Conservation (phyloP, 345 rosid genomes). For the Fremontodendron californicum region DNA sequence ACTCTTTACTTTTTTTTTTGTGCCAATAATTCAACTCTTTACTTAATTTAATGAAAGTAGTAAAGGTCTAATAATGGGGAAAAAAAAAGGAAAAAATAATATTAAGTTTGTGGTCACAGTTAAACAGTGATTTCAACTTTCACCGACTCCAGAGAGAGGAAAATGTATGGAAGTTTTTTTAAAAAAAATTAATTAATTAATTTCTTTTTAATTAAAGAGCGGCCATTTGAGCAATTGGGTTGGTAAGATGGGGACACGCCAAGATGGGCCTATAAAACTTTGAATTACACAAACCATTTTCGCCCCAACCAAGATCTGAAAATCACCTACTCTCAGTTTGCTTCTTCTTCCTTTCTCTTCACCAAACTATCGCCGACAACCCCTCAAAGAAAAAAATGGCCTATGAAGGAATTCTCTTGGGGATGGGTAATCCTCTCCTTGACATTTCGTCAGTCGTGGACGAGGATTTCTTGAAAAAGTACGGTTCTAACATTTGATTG, state of each 20-base stretch:
- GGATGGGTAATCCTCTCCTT: slow-evolving; percentile 99
- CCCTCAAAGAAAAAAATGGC: slow-evolving; percentile 38
- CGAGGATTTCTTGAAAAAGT: slow-evolving; percentile 76
- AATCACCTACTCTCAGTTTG: not conserved
- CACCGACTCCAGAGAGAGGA: not conserved
- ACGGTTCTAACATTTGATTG: slow-evolving; percentile 17
- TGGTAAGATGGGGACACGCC: slow-evolving; percentile 3
- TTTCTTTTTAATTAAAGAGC: too few species aligned
- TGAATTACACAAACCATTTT: not conserved
- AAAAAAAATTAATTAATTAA: too few species aligned
- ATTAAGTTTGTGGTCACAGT: not conserved
- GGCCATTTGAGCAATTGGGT: not conserved
- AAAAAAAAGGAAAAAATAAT: not conserved
- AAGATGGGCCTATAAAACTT: not conserved
- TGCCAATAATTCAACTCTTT: not conserved
- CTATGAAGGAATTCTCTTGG: slow-evolving; percentile 58
- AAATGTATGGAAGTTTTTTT: not conserved
- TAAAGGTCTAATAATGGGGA: not conserved
- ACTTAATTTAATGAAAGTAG: not conserved
- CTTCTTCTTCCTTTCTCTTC: not conserved
- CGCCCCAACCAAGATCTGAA: not conserved
- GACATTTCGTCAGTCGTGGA: slow-evolving; percentile 94
- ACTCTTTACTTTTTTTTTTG: not conserved
- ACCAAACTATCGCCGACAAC: not conserved
- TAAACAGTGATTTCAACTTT: not conserved